These are phyloP conservation scores for Saccharomycopsis phalli DNA, from an alignment of 1,139 yeast species.

Conservation along the genomic window DNA sequence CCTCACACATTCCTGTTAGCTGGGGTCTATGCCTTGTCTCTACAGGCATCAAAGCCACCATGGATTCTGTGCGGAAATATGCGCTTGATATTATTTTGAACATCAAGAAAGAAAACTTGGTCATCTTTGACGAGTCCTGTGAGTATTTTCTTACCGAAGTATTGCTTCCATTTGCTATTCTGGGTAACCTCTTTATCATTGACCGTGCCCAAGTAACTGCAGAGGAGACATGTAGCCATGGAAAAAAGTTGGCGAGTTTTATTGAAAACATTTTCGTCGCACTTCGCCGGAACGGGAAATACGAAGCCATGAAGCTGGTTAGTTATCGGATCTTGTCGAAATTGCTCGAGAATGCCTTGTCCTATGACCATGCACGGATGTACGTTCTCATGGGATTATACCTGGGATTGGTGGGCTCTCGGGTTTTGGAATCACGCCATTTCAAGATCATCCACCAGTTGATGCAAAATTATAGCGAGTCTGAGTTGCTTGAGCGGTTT, in stretches of 20 bases:
- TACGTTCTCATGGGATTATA: slow-evolving; percentile 52
- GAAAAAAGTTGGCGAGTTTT: slow-evolving; percentile 41
- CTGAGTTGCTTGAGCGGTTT: slow-evolving; percentile 43
- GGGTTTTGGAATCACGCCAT: slow-evolving; percentile 27
- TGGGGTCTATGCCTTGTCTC: slow-evolving; percentile 72
- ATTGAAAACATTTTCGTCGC: slow-evolving; percentile 37
- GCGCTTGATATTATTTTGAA: slow-evolving; percentile 49
- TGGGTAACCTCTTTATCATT: slow-evolving; percentile 51
- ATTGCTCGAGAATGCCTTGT: slow-evolving; percentile 38
- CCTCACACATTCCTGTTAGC: slow-evolving; percentile 46
- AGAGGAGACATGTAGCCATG: slow-evolving; percentile 45
- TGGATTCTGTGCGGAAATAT: slow-evolving; percentile 71
- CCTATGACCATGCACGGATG: slow-evolving; percentile 68
- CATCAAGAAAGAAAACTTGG: slow-evolving; percentile 40
- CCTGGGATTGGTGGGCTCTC: slow-evolving; percentile 35
- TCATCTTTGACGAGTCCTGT: slow-evolving; percentile 39
- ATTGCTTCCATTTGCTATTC: slow-evolving; percentile 56
- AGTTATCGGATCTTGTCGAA: slow-evolving; percentile 33
- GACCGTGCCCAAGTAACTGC: slow-evolving; percentile 23
- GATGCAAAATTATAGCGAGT: slow-evolving; percentile 51
- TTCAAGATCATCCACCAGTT: slow-evolving; percentile 32
- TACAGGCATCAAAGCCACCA: slow-evolving; percentile 68
- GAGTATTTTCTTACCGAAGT: slow-evolving; percentile 40
- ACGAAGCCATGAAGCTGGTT: slow-evolving; percentile 21
- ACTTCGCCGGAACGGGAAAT: slow-evolving; percentile 28